Percentiles rank a stretch among this genome's conserved stretches.
Conservation (phyloP, 192 early-diverging fungal genomes). For the Chytriomyces sp. region DNA sequence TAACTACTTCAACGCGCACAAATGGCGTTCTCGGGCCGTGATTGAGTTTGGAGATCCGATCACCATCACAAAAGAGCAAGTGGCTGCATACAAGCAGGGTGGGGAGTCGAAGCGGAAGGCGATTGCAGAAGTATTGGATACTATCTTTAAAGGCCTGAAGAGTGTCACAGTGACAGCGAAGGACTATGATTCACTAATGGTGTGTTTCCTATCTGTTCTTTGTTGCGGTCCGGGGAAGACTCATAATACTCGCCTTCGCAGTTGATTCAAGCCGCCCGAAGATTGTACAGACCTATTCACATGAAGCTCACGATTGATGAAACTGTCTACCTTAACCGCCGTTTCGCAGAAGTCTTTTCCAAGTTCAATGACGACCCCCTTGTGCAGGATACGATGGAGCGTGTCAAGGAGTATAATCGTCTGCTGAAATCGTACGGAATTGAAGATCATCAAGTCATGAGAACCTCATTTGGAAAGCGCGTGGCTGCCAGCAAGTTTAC, state of each 20-base stretch:
- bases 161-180: constrained; percentile 90
- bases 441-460: constrained; percentile 93
- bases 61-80: constrained; percentile 71
- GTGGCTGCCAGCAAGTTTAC: constrained; percentile 51
- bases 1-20: constrained; percentile 92
- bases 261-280: constrained; percentile 90
- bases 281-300: constrained; percentile 87
- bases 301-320: constrained; percentile 82
- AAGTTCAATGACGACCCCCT: constrained; percentile 80
- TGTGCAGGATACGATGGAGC: constrained; percentile 75
- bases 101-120: constrained; percentile 84
- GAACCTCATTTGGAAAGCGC: constrained; percentile 62
- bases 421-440: constrained; percentile 91
- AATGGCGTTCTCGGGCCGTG: constrained; percentile 96
- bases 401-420: constrained; percentile 83
- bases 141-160: constrained; percentile 77
- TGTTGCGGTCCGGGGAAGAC: background rate
- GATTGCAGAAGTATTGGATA: constrained; percentile 75
- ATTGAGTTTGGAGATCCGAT: constrained; percentile 96
- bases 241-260: constrained; percentile 29
- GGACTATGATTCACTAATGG: constrained; percentile 91
- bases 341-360: constrained; percentile 60
- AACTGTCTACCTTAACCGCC: constrained; percentile 85
- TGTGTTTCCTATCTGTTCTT: background rate
- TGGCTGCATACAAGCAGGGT: constrained; percentile 82